Percentiles rank a stretch among this genome's conserved stretches.
Evolutionary conservation across 2,329 filamentous ascomycete genomes (phyloP).

Genomic region (Chlorencoelia australis): DNA sequence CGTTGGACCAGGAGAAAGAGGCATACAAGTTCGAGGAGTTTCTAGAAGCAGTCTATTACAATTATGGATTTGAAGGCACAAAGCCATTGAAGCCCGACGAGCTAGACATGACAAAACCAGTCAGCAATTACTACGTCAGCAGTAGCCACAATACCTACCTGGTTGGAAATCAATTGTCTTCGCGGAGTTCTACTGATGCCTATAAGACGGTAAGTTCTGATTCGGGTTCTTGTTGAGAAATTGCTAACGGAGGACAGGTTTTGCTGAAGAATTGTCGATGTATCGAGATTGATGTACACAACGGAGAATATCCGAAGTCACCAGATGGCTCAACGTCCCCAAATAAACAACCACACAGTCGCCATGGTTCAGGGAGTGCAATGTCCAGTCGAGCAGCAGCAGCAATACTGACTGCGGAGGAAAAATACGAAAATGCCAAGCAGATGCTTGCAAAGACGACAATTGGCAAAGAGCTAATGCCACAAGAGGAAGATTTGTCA

Average conservation of each 20-base stretch:
- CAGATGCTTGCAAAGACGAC: conserved; percentile 12
- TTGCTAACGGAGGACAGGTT: conserved; percentile 36
- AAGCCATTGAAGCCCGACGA: conserved; percentile 11
- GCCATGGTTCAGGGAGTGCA: conserved; percentile 24
- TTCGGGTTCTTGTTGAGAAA: not conserved
- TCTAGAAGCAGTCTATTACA: conserved; percentile 23
- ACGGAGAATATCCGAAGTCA: conserved; percentile 45
- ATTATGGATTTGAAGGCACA: conserved; percentile 21
- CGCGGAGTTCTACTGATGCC: conserved; percentile 61
- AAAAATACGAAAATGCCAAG: conserved; percentile 21
- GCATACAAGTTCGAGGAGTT: conserved; percentile 27
- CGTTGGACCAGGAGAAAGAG: conserved; percentile 18
- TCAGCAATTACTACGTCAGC: conserved; percentile 77
- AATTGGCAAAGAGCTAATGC: conserved; percentile 9
- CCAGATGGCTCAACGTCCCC: conserved; percentile 22
- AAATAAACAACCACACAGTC: conserved; percentile 38
- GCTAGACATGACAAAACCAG: conserved; percentile 24
- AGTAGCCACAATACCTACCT: conserved; percentile 94
- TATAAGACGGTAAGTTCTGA: conserved; percentile 57
- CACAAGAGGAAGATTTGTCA: conserved; percentile 10
- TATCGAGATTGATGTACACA: conserved; percentile 93
- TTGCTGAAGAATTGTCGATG: conserved; percentile 73
- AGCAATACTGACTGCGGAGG: conserved; percentile 9
- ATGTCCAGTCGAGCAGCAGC: conserved; percentile 24
- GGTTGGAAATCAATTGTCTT: conserved; percentile 74